Base-by-base conservation (phyloP, 306 rosid species). In the Fragaria ananassa region DNA sequence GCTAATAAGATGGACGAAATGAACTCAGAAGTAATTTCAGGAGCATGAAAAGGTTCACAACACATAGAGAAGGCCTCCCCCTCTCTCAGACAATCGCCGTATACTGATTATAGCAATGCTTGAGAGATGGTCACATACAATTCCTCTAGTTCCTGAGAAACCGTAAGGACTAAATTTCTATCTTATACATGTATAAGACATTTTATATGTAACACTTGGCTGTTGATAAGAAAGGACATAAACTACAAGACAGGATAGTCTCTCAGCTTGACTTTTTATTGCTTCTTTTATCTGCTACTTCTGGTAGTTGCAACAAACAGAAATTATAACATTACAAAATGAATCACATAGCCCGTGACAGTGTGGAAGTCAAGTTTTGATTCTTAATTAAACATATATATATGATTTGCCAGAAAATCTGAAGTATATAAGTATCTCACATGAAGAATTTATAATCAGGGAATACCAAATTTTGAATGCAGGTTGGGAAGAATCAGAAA, bases 41-140 rank as follows among this genome's bases (percentile, higher is more conserved):
- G 42, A 39, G 42, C 42, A 39, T 39, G 42, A 39, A 39, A 39
- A 39, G 42, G 42, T 7, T 39, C 42, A 39, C 8, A 39, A 42
- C 78, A 96, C 85, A 75, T 79, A 96, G 84, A 96, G 88, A 57
- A 91, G 98, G 42, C 98, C 98, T 72, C 98, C 98, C 99, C 92
- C 74, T 97, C 99, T 85, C 97, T 95, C 81, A 92, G 80, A 87
- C 97, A 90, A 84, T 95, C 99, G 10, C 97, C 90, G 77, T 95
- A 97, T 37, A 92, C 96, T 0, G 99, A 96, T 29, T 97, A 91
- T 66, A 89, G 78, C 87, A 92, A 84, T 42, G 99, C 97, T 83
- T 95, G 98, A 53, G 98, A 92, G 82, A 95, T 78, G 74, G 91
- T 86, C 88, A 91, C 99, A 62, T 89, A 92, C 81, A 92, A 85